Base-by-base conservation (phyloP, 2,329 filamentous ascomycete genomes). In the Trichoderma oligosporum region DNA sequence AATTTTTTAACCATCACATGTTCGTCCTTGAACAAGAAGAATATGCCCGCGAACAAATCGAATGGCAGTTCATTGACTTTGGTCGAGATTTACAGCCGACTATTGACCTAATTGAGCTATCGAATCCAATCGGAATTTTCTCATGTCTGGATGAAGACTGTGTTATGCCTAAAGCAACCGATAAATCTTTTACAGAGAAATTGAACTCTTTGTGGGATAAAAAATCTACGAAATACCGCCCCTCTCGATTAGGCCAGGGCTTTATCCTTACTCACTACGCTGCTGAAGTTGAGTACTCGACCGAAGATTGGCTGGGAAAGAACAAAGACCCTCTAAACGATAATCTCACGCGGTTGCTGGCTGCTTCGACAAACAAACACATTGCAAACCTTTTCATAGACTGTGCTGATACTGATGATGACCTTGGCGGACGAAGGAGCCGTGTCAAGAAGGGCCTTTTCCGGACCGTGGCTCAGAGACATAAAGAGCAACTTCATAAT, bases 1-100 rank as follows among this genome's bases (percentile, higher is more conserved):
- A 99, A 65, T 99, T 99, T 73, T 99, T 99, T 82, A 99, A 99
- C 67, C 94, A 99, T 70, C 95, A 99, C 77, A 99, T 99, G 94
- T 99, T 99, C 68, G 94, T 99, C 8, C 79, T 99, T 7, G 94
- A 99, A 70, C 94, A 99, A 68, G 94, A 99, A 71, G 94, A 99
- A 71, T 99, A 99, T 71, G 92, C 94, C 7, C 81, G 93, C 46
- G 94, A 99, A 70, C 90, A 97, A 72, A 99, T 99, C 64, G 94
- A 99, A 74, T 99, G 94, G 94, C 91, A 97, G 68, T 99, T 99
- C 70, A 99, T 99, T 68, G 94, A 99, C 72, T 99, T 99, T 69
- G 94, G 94, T 16, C 91, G 92, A 61, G 94, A 99, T 68, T 79
- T 99, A 24, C 95, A 99, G 70, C 94, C 94, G 0, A 99, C 94